Conservation (phyloP, 768 basidiomycete species). For the Mycena galopus region DNA sequence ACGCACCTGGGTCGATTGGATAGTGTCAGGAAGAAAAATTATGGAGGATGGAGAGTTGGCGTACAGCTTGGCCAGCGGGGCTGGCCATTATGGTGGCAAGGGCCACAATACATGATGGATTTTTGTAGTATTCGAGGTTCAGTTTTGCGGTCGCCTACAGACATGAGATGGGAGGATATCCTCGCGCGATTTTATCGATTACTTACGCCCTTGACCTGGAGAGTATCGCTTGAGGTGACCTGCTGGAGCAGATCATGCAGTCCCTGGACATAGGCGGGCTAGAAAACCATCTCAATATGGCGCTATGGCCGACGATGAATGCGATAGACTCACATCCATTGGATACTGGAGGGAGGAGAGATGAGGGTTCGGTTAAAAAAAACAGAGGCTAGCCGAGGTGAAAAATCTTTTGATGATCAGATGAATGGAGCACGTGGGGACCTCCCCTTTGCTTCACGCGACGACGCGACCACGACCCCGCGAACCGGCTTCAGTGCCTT, state of each 20-base stretch:
- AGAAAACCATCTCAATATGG: slow-evolving; percentile 34
- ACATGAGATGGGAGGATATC: slow-evolving; percentile 19
- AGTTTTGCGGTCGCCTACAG: slow-evolving; percentile 89
- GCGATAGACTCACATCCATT: slow-evolving; percentile 64
- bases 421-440: neutral
- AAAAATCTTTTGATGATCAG: neutral
- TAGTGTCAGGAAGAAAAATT: slow-evolving; percentile 24
- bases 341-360: slow-evolving; percentile 43
- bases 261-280: slow-evolving; percentile 83
- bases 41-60: slow-evolving; percentile 47
- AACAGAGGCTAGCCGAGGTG: no score
- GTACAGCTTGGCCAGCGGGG: slow-evolving; percentile 79
- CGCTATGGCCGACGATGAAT: slow-evolving; percentile 35
- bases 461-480: no score
- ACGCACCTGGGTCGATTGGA: slow-evolving; percentile 74
- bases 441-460: neutral
- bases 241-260: slow-evolving; percentile 90
- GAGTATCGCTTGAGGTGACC: slow-evolving; percentile 90
- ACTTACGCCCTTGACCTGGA: slow-evolving; percentile 89
- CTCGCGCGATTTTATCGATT: slow-evolving; percentile 25
- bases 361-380: no score
- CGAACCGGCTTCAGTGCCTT: no score
- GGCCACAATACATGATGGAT: slow-evolving; percentile 90
- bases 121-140: slow-evolving; percentile 94
- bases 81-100: slow-evolving; percentile 89